Base-by-base conservation (phyloP, 2,329 filamentous ascomycete species). In the Escovopsis sp. region DNA sequence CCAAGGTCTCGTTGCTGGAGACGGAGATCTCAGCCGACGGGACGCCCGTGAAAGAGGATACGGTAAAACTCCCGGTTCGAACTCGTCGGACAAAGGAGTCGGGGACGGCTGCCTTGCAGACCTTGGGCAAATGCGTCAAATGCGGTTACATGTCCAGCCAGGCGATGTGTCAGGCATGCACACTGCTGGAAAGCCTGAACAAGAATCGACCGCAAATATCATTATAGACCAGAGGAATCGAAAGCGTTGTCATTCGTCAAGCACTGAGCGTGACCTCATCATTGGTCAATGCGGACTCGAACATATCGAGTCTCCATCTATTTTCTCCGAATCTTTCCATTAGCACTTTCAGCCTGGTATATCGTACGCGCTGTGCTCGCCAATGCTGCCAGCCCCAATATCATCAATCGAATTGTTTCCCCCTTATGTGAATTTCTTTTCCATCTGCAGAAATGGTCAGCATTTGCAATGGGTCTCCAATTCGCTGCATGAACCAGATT, bases 131-230 rank as follows among this genome's bases (percentile, higher is more conserved):
- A 49, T 98, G 91, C 56, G 76, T 81, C 55, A 80, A 77, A 41
- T 98, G 91, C 53, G 91, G 91, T 12, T 98, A 96, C 59, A 83
- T 98, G 61, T 94, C 91, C 2, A 95, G 88, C 53, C 91, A 98
- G 61, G 75, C 77, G 28, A 76, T 95, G 34, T 98, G 91, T 63
- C 94, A 98, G 62, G 91, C 91, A 1, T 98, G 91, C 59, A 82
- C 80, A 47, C 67, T 98, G 37, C 72, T 98, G 3, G 88, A 96
- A 53, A 85, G 83, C 0, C 61, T 98, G 39, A 98, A 98, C 58
- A 95, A 91, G 63, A 80, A 80, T 50, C 66, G 75, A 46, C 64
- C 73, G 45, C 67, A 75, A 51, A 74, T 80, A 47, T 58, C 65
- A 53, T 69, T 76, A 63, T 74, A 62, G 57, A 32, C 11, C 8